Conservation (phyloP, 2,329 filamentous ascomycete species). For the Aspergillus jensenii region DNA sequence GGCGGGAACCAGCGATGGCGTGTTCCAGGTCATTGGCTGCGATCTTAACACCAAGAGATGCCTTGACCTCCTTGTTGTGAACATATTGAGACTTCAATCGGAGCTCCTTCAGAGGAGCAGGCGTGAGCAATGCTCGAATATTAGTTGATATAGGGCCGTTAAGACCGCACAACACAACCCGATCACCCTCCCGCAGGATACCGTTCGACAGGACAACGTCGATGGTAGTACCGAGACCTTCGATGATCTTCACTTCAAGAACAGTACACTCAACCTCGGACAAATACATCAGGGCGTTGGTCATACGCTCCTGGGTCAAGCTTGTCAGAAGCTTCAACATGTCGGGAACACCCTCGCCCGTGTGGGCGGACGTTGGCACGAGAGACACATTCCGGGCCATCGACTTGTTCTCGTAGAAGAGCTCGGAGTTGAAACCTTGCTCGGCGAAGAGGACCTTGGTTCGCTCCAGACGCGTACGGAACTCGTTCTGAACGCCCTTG, state of each 20-base stretch:
- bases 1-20: slow-evolving; percentile 91
- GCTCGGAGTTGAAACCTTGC: slow-evolving; percentile 95
- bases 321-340: slow-evolving; percentile 94
- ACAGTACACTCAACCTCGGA: slow-evolving; percentile 97
- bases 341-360: slow-evolving; percentile 98
- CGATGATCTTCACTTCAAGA: slow-evolving; percentile 97
- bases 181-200: slow-evolving; percentile 89
- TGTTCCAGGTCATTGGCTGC: slow-evolving; percentile 92
- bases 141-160: slow-evolving; percentile 95
- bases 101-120: slow-evolving; percentile 87
- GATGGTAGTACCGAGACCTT: slow-evolving; percentile 97
- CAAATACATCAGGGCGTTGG: slow-evolving; percentile 94
- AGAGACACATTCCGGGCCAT: slow-evolving; percentile 95
- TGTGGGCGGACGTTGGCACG: slow-evolving; percentile 94
- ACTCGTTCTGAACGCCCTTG: slow-evolving; percentile 92
- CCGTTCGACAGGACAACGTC: slow-evolving; percentile 96
- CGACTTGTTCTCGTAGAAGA: slow-evolving; percentile 97
- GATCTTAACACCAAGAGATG: slow-evolving; percentile 97
- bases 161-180: slow-evolving; percentile 93
- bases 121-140: slow-evolving; percentile 89
- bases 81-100: slow-evolving; percentile 96
- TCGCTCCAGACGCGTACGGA: slow-evolving; percentile 82
- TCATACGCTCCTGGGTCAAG: slow-evolving; percentile 96
- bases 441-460: slow-evolving; percentile 94
- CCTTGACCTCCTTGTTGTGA: slow-evolving; percentile 99